A percentile compares a stretch with the other conserved stretches of the same genome.
These are phyloP conservation scores for Wickerhamiella domercqiae DNA, from an alignment of 805 yeast species.

Conservation along the genomic window DNA sequence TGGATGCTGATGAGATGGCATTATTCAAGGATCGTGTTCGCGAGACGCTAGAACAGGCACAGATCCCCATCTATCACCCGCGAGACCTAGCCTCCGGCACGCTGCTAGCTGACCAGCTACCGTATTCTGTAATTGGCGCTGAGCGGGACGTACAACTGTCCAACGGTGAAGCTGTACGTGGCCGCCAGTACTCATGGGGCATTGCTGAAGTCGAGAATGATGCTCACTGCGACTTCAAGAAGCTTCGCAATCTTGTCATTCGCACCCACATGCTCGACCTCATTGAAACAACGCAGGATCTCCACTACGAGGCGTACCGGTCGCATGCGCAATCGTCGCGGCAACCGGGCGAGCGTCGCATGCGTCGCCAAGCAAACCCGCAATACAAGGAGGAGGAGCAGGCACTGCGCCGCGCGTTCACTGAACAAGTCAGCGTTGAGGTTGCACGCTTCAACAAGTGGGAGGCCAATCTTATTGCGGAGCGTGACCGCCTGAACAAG, in stretches of 20 bases:
- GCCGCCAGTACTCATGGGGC: constrained; percentile 78
- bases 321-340: constrained; percentile 39
- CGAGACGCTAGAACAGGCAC: constrained; percentile 35
- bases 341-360: constrained; percentile 26
- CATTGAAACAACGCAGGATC: constrained; percentile 55
- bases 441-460: constrained; percentile 96
- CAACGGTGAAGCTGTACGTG: constrained; percentile 41
- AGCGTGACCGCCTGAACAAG: constrained; percentile 83
- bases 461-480: constrained; percentile 93
- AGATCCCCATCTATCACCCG: constrained; percentile 42
- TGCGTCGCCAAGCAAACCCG: constrained; percentile 48
- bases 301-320: constrained; percentile 57
- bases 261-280: constrained; percentile 64
- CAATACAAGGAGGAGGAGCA: constrained; percentile 94
- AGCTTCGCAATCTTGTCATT: constrained; percentile 49
- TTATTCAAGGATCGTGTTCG: constrained; percentile 40
- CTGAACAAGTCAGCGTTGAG: constrained; percentile 92
- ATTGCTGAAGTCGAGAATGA: constrained; percentile 67
- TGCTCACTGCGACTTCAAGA: constrained; percentile 58
- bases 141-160: constrained; percentile 31
- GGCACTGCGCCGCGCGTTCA: constrained; percentile 80
- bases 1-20: constrained; percentile 40
- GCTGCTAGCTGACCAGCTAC: constrained; percentile 31
- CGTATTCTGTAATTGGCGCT: constrained; percentile 62
- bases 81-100: constrained; percentile 19